phyloP scores from a whole-genome alignment of 768 basidiomycete species.

The Tubosaeta brunneosetosa region DNA sequence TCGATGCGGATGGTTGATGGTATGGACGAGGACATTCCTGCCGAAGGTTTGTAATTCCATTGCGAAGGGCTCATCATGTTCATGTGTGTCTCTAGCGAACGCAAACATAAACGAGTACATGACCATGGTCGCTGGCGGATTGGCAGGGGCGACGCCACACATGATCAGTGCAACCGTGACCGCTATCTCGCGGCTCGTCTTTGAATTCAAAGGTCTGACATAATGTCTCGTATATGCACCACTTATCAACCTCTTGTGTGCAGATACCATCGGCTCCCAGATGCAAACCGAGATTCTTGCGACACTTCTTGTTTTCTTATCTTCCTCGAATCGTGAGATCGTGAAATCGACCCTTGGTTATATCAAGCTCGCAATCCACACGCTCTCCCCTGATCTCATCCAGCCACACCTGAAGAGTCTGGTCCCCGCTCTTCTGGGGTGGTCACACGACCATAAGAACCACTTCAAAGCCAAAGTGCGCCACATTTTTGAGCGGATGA shows the following conservation, averaged over 20 bases:
- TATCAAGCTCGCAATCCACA: constrained; percentile 88
- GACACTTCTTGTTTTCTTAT: constrained; percentile 86
- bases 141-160: constrained; percentile 90
- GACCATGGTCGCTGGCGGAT: constrained; percentile 94
- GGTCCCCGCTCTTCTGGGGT: constrained; percentile 79
- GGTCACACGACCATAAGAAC: constrained; percentile 98
- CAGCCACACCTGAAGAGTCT: constrained; percentile 72
- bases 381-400: constrained; percentile 66
- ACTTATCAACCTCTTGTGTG: neutral
- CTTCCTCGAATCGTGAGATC: constrained; percentile 94
- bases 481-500: constrained; percentile 94
- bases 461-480: constrained; percentile 97
- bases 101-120: constrained; percentile 89
- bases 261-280: constrained; percentile 62
- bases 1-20: constrained; percentile 72
- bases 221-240: neutral
- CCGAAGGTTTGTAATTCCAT: constrained; percentile 32
- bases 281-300: constrained; percentile 83
- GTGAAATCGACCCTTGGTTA: constrained; percentile 96
- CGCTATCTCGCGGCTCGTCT: constrained; percentile 87
- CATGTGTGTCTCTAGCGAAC: constrained; percentile 37
- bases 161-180: constrained; percentile 99
- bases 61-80: constrained; percentile 1
- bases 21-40: constrained; percentile 68
- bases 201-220: constrained; percentile 84